Evolutionary conservation across 257 asterid species (phyloP).

Genomic region (Solanum acaule): DNA sequence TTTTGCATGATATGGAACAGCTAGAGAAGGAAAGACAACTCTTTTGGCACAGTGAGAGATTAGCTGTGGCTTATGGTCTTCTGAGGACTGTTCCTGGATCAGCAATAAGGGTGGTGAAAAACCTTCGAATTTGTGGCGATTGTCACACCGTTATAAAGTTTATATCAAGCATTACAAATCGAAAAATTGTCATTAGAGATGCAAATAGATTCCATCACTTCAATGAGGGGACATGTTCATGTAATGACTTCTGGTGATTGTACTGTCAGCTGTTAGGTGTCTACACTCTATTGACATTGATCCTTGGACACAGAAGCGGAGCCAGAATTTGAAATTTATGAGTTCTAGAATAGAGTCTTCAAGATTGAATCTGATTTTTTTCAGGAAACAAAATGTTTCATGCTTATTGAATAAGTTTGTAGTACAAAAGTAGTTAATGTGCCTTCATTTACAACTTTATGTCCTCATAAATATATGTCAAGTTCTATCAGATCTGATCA

Average conservation of each 20-base stretch:
- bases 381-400: not conserved
- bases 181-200: slow-evolving; percentile 63
- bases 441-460: not conserved
- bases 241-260: slow-evolving; percentile 55
- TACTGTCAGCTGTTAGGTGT: not conserved
- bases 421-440: not conserved
- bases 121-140: slow-evolving; percentile 61
- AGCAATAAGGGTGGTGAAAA: slow-evolving; percentile 47
- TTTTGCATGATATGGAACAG: slow-evolving; percentile 64
- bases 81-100: slow-evolving; percentile 48
- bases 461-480: not conserved
- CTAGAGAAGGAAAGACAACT: slow-evolving; percentile 76
- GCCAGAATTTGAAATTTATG: too few species aligned
- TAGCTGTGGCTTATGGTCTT: slow-evolving; percentile 70
- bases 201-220: slow-evolving; percentile 64
- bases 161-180: slow-evolving; percentile 25
- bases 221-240: slow-evolving; percentile 52
- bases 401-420: not conserved
- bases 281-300: not conserved
- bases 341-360: not conserved
- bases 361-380: not conserved
- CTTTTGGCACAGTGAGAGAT: slow-evolving; percentile 82
- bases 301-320: not conserved
- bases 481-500: not conserved
- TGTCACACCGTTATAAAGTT: slow-evolving; percentile 58